Conservation (phyloP, 2,329 filamentous ascomycete species). For the Cercospora canescens region DNA sequence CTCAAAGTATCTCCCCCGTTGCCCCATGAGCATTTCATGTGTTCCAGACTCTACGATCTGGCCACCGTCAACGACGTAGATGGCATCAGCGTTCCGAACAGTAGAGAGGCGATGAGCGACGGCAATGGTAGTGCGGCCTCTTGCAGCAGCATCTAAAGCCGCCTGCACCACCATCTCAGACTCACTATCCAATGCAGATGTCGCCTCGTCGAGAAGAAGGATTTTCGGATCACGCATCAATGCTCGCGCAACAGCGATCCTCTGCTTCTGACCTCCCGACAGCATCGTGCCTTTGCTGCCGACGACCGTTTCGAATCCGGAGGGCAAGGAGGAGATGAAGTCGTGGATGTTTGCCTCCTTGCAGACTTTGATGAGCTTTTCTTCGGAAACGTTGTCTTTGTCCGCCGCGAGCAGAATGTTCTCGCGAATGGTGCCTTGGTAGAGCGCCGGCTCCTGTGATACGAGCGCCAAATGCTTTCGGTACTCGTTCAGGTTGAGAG, state of each 20-base stretch:
- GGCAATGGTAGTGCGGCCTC: conserved; percentile 40
- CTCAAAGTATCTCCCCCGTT: conserved; percentile 38
- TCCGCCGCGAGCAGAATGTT: conserved; percentile 44
- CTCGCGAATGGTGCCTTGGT: conserved; percentile 44
- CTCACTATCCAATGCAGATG: conserved; percentile 62
- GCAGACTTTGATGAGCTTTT: conserved; percentile 50
- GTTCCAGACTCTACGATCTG: conserved; percentile 39
- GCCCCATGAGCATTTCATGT: conserved; percentile 40
- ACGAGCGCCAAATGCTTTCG: conserved; percentile 47
- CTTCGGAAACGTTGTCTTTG: conserved; percentile 35
- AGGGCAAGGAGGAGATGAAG: conserved; percentile 53
- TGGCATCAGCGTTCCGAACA: conserved; percentile 39
- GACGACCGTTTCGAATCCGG: conserved; percentile 51
- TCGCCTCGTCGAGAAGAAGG: conserved; percentile 61
- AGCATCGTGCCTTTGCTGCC: conserved; percentile 51
- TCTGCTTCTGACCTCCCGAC: conserved; percentile 57
- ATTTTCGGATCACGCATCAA: conserved; percentile 53
- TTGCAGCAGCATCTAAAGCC: conserved; percentile 59
- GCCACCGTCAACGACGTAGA: conserved; percentile 41
- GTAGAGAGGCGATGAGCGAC: conserved; percentile 44
- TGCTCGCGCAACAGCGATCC: conserved; percentile 56
- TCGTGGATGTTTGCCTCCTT: conserved; percentile 54
- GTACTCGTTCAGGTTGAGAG: conserved; percentile 40
- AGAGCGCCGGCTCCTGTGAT: conserved; percentile 49
- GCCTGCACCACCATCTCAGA: conserved; percentile 66